Evolutionary conservation across 768 basidiomycete species (phyloP).

Genomic region (Leccinum uliginosum): DNA sequence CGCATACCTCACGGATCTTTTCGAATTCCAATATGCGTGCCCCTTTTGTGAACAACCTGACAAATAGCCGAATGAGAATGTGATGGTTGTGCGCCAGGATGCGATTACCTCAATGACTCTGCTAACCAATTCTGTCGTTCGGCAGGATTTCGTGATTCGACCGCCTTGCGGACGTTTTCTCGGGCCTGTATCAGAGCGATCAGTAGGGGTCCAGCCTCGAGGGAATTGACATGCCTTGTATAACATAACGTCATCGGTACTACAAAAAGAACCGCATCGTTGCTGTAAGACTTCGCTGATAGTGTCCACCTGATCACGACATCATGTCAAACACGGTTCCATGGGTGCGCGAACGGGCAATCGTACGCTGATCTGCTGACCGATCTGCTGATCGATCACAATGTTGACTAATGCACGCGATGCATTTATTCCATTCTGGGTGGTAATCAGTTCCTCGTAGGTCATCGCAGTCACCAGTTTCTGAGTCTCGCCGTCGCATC

Average conservation of each 20-base stretch:
- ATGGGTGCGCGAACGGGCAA: neutral
- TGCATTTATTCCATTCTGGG: conserved; percentile 78
- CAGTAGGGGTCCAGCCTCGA: conserved; percentile 1
- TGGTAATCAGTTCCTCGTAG: conserved; percentile 84
- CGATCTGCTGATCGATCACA: conserved; percentile 97
- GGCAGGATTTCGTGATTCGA: conserved; percentile 66
- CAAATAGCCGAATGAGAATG: conserved; percentile 4
- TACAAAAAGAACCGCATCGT: conserved; percentile 95
- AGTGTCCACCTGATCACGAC: conserved; percentile 73
- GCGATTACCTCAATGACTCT: conserved; percentile 76
- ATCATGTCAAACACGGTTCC: conserved; percentile 4
- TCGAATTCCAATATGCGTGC: conserved; percentile 80
- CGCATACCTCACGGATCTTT: conserved; percentile 78
- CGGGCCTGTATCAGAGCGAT: conserved; percentile 56
- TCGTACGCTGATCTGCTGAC: conserved; percentile 89
- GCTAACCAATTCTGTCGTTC: conserved; percentile 78
- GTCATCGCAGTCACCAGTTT: conserved; percentile 65
- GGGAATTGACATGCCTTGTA: conserved; percentile 66
- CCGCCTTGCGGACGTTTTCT: conserved; percentile 88
- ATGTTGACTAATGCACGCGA: conserved; percentile 91
- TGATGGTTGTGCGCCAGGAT: neutral
- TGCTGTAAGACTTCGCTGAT: conserved; percentile 94
- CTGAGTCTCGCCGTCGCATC: conserved; percentile 72
- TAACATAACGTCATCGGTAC: conserved; percentile 95
- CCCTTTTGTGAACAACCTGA: conserved; percentile 84